Conservation (phyloP, 2,329 filamentous ascomycete species). For the Hymenoscyphus infarciens region DNA sequence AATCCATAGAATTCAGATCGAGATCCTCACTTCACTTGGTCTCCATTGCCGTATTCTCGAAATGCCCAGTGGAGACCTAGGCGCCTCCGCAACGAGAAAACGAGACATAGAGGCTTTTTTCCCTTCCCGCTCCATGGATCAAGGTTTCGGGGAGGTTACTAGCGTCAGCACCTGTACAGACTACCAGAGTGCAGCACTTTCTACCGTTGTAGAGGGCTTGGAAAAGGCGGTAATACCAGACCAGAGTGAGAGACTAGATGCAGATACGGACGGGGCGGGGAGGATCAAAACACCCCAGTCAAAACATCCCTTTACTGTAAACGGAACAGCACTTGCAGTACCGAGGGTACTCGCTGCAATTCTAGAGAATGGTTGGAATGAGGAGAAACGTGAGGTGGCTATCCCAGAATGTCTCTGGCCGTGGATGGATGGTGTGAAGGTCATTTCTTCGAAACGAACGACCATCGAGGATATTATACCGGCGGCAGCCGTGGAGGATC, state of each 20-base stretch:
- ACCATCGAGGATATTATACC: neutral
- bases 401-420: slow-evolving; percentile 76
- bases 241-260: too few relatives aligned
- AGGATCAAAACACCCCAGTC: slow-evolving; percentile 49
- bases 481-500: neutral
- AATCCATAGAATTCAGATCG: slow-evolving; percentile 80
- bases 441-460: slow-evolving; percentile 43
- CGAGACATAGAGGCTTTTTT: slow-evolving; percentile 94
- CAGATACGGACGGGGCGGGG: slow-evolving; percentile 21
- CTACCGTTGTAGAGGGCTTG: slow-evolving; percentile 60
- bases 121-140: slow-evolving; percentile 67
- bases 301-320: slow-evolving; percentile 82
- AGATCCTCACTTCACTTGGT: slow-evolving; percentile 73
- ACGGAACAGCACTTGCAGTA: slow-evolving; percentile 90
- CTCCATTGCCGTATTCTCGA: slow-evolving; percentile 86
- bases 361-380: slow-evolving; percentile 87
- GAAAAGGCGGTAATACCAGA: neutral
- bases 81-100: slow-evolving; percentile 82
- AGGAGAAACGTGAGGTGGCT: slow-evolving; percentile 59
- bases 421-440: slow-evolving; percentile 77
- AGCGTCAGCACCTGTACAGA: slow-evolving; percentile 89
- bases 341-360: slow-evolving; percentile 86
- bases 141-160: slow-evolving; percentile 91
- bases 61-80: slow-evolving; percentile 86
- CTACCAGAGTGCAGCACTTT: slow-evolving; percentile 82